Evolutionary conservation across 176 grass and related monocot species (phyloP), one percentile per base, ranked within the genome.

Genomic region (Avena sativa): DNA sequence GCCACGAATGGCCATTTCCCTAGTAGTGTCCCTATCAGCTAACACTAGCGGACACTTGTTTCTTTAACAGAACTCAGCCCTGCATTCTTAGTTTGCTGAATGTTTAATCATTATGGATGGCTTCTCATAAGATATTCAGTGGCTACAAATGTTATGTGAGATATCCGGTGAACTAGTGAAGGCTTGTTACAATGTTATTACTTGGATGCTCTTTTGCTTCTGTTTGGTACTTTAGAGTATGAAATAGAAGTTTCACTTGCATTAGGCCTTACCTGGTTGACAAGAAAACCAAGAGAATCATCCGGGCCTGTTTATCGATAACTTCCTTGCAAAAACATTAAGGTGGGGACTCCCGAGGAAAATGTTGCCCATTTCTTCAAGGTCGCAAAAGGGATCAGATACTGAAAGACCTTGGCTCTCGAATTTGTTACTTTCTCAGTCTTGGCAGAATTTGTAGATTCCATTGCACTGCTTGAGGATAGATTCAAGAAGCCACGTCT

Each of bases 211-310:
- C 25, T 20, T 79, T 50, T 30, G 25, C 74, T 38, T 11, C 13
- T 78, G 74, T 61, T 79, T 71, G 25, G 43, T 58, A 61, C 52
- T 73, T 30, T 17, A 74, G 56, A 56, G 36, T 76, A 21, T 32
- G 59, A 58, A 83, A 30, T 17, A 15, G 9, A 66, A 4, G 70
- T 56, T 82, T 34, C 32, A 34, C 32, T 4, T 34, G 32, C 32
- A 34, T 34, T 34, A 34, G 32, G 32, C 32, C 32, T 74, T 20
- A n/a, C 16, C 28, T 70, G 38, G 43, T 63, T 34, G 32, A 34
- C 32, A 34, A 2, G 32, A 34, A 34, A 34, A 34, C 32, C 32
- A 3, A 34, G 32, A 34, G 62, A 56, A 26, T 53, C 50, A 79
- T 19, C 57, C 10, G 25, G 20, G 63, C 44, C 20, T 36, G 26